Evolutionary conservation across 192 early-diverging fungal genomes (phyloP), one percentile per base, ranked within the genome.

Genomic region (Coemansia sp.): DNA sequence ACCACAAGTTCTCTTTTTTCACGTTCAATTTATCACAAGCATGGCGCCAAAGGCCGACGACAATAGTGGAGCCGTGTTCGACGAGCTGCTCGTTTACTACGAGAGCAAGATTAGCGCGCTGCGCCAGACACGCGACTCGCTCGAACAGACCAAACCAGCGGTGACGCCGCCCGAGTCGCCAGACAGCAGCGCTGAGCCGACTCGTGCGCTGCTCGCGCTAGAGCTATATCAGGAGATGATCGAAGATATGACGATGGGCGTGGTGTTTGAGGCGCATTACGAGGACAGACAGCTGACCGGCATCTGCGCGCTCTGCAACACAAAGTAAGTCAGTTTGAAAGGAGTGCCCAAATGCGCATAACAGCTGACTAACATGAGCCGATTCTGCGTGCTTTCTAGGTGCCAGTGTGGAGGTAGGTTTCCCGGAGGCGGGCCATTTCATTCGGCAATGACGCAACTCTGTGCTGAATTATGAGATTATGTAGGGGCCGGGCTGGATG

Each of bases 291-390:
- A 80, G 50, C 62, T 80, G 49, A 71, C 82, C 16, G 74, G 78
- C 3, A 54, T 81, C n/a, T 94, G 92, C 66, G 85, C 88, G 62
- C 75, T 89, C 41, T 93, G 92, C 66, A 86, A 87, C 66, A 88
- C 88, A 64, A 87, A 84, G 92, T 90, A 88, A 57, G 85, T 52
- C 18, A 1, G 18, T 16, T 12, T 18, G 37, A 13, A 23, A n/a
- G 12, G n/a, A 45, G 24, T 13, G 41, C 23, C 13, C 12, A 5
- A 16, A 14, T 27, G 52, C 23, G 41, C 14, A 45, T 16, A 45
- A 13, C 41, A 45, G 41, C 41, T 45, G 41, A 45, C 41, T 45
- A 35, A n/a, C 43, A 47, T 47, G 43, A 13, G 14, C 43, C 43
- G 14, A 13, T 47, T 18, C 14, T 47, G 14, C 9, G 5, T 65